Evolutionary conservation across 2,329 filamentous ascomycete genomes (phyloP), one percentile per base, ranked within the genome.

Genomic region (Colletotrichum destructivum): DNA sequence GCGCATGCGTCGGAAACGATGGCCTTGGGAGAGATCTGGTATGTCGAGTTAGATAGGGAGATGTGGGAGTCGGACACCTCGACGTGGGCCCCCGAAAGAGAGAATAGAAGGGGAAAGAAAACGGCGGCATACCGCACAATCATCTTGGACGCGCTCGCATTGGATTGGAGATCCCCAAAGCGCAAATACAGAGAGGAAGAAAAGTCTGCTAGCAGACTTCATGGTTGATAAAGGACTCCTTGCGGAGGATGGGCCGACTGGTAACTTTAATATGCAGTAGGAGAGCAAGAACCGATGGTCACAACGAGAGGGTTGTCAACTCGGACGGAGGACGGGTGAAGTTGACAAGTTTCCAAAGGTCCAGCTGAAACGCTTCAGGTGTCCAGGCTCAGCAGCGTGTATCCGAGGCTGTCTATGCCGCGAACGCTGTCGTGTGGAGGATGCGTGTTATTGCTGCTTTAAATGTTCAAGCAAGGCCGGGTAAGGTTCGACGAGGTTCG

Each of bases 1-100:
- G 94, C 94, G 84, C 96, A 98, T 60, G 96, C 95, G 82, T 99
- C 96, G 54, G 93, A 94, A 47, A 99, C 95, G 78, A 96, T 97
- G 73, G 94, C 90, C 76, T 92, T 92, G 21, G 95, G 94, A 52
- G 96, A 94, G 77, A 98, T 93, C 94, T 98, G 86, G 74, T 78
- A 77, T 55, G 74, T 70, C 68, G 74, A 73, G 79, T 88, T 82
- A 88, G 84, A 82, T 71, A 77, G n/a, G 59, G 74, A 57, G n/a
- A 76, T 75, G 56, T 74, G 75, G 69, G 72, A 73, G 42, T 74
- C 49, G 44, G 72, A 62, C 62, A 72, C 64, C 65, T 74, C 49
- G 64, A 67, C 55, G 74, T 56, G 44, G 67, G 70, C 61, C 71
- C 65, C 60, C 46, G 49, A 67, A 42, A 55, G 71, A 70, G 49